Base-by-base conservation (phyloP, 441 rosid species). In the Adansonia grandidieri region DNA sequence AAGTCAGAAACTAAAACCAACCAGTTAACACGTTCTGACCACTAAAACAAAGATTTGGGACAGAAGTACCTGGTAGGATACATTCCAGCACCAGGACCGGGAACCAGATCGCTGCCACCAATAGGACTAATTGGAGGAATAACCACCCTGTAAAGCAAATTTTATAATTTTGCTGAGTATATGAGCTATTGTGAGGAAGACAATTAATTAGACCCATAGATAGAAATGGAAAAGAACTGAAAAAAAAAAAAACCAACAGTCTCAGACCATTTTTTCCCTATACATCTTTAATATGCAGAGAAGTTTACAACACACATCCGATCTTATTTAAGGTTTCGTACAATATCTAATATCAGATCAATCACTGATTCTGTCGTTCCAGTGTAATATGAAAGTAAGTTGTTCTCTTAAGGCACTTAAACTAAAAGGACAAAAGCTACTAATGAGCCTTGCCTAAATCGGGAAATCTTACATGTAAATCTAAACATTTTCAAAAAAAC, bases 51-150 rank as follows among this genome's bases (percentile, higher is more conserved):
- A 14, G 32, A 58, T 66, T 70, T 58, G 58, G 58, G 28, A 28
- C 15, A 6, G 42, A 37, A 5, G 79, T 73, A 91, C 97, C 97
- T 91, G 63, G 67, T 69, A 15, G 99, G 97, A 79, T 89, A 91
- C 70, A 84, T 68, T 84, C 99, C 99, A 78, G 96, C 95, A 82
- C 87, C 88, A 75, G 89, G 84, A 24, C 97, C 96, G 58, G 98
- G 99, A 77, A 70, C 64, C 48, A 87, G 69, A 86, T 96, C 98
- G 24, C 89, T 77, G 47, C 83, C 84, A 67, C 87, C 86, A 64
- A 47, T 17, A 11, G 91, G 87, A 60, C 83, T 74, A 76, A 93
- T 77, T 0, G 95, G 96, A 74, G 99, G 97, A 67, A 84, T 0
- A 14, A 87, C 71, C 65, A 37, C 73, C 74, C 99, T 95, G 71